Conservation (phyloP, 306 rosid genomes). For the Lupinus albus region DNA sequence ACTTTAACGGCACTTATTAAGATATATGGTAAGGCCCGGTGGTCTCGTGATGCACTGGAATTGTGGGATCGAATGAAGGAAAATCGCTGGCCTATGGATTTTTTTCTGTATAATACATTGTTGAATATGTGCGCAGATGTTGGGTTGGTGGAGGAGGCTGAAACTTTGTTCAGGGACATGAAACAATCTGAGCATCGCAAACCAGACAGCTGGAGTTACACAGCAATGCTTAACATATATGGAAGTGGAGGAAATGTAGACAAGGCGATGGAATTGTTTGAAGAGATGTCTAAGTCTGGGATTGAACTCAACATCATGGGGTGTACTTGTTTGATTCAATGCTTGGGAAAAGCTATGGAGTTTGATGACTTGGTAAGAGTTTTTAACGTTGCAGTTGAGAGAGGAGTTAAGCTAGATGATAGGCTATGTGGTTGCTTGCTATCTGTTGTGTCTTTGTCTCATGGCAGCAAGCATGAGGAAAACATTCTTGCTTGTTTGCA, state of each 20-base stretch:
- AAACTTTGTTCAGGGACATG: conserved; percentile 78
- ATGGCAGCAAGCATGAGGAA: conserved; percentile 54
- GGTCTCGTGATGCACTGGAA: conserved; percentile 82
- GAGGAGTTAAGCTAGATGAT: conserved; percentile 78
- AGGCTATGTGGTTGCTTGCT: conserved; percentile 80
- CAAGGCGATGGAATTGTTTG: conserved; percentile 72
- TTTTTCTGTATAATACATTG: conserved; percentile 79
- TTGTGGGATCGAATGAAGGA: conserved; percentile 80
- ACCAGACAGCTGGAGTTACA: conserved; percentile 91
- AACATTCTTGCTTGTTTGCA: conserved; percentile 72
- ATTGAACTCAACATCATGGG: conserved; percentile 86
- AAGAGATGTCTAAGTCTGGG: conserved; percentile 71
- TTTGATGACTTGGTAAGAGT: conserved; percentile 66
- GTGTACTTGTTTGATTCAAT: conserved; percentile 87
- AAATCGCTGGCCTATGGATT: conserved; percentile 84
- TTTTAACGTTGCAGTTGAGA: conserved; percentile 55
- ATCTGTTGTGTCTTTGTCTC: conserved; percentile 70
- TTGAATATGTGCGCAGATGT: conserved; percentile 95
- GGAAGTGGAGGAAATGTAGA: conserved; percentile 79
- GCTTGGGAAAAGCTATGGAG: conserved; percentile 82
- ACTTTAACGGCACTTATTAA: conserved; percentile 80
- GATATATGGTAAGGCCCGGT: conserved; percentile 92
- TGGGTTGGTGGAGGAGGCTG: conserved; percentile 89
- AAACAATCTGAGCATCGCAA: conserved; percentile 56
- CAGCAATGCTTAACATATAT: conserved; percentile 86